These are phyloP conservation scores for Microascus cirrosus DNA, from an alignment of 2,329 filamentous ascomycete genomes.

Conservation along the genomic window DNA sequence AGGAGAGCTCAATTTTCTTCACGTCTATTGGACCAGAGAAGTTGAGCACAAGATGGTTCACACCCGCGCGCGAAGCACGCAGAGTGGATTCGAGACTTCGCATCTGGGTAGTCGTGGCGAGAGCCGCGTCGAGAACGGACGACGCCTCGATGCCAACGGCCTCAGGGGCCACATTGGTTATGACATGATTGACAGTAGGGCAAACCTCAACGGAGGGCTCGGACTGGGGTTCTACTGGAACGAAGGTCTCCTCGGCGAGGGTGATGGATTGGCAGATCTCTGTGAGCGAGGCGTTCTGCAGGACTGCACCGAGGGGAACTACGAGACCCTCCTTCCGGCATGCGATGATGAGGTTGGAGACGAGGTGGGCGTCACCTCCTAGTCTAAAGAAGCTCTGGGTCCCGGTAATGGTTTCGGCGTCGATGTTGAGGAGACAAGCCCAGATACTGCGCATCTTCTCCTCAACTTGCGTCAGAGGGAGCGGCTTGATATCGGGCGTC, in stretches of 20 bases:
- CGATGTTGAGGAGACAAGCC: constrained; percentile 28
- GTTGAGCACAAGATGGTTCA: constrained; percentile 35
- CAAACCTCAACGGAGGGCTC: background rate
- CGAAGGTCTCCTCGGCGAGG: constrained; percentile 7
- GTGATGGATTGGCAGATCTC: constrained; percentile 29
- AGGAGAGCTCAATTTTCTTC: constrained; percentile 33
- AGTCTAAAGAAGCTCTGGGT: constrained; percentile 32
- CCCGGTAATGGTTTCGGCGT: constrained; percentile 26
- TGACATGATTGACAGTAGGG: background rate
- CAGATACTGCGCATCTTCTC: constrained; percentile 35
- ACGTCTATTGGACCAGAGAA: constrained; percentile 30
- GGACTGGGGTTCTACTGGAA: background rate
- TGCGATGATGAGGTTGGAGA: constrained; percentile 28
- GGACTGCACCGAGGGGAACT: constrained; percentile 29
- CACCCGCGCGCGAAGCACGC: constrained; percentile 28
- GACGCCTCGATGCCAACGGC: constrained; percentile 25
- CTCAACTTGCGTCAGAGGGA: constrained; percentile 35
- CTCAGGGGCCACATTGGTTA: constrained; percentile 21
- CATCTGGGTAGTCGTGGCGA: constrained; percentile 35
- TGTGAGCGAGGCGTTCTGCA: constrained; percentile 27
- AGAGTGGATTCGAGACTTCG: constrained; percentile 35
- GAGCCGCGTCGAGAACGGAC: constrained; percentile 31
- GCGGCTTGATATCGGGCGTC: constrained; percentile 26
- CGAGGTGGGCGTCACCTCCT: constrained; percentile 34
- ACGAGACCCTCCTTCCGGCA: constrained; percentile 30